Evolutionary conservation across 495 filamentous ascomycete species (phyloP), one percentile per base, ranked within the genome.

Genomic region (Penicillium flavigenum): DNA sequence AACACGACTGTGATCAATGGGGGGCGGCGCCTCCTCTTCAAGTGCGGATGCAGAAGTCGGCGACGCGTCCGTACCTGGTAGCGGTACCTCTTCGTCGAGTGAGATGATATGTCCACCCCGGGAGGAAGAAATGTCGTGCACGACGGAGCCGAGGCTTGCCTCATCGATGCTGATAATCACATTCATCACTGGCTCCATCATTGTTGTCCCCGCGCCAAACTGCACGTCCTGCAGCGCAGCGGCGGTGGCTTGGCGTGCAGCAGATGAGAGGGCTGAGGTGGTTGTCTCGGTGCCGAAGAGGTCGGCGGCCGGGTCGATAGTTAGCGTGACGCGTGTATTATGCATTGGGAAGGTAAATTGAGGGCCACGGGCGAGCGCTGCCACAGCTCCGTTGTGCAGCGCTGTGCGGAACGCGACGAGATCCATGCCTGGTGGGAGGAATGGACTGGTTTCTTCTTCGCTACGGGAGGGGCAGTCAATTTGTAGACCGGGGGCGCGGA

Each of bases 171-270:
- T 81, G 64, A 99, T 93, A 17, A 83, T 84, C 10, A 90, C 91
- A 59, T 85, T 82, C 88, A 96, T 95, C 26, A 98, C 86, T 0
- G 93, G 93, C 69, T 99, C 95, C 79, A 98, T 89, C 44, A 99
- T 75, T 1, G 79, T 81, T 5, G 88, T 80, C 1, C 74, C 74
- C 0, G 71, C 62, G 9, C 57, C 58, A 20, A 65, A 39, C 38
- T 69, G 39, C 26, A 79, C 65, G 11, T 83, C 78, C 50, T 79
- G 78, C 19, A 96, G 77, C 1, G 88, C 88, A 2, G 75, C 72
- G 54, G 84, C 75, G 2, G 90, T 87, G 6, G 90, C 90, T 19
- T 84, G 76, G 3, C 89, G 83, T 0, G 92, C 86, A 0, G 91
- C 91, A 39, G 87, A 84, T 20, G 89, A 86, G 29, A 98, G 76